A percentile compares a stretch with the other conserved stretches of the same genome.
phyloP scores from a whole-genome alignment of 768 basidiomycete species.

The Sporobolomyces roseus region DNA sequence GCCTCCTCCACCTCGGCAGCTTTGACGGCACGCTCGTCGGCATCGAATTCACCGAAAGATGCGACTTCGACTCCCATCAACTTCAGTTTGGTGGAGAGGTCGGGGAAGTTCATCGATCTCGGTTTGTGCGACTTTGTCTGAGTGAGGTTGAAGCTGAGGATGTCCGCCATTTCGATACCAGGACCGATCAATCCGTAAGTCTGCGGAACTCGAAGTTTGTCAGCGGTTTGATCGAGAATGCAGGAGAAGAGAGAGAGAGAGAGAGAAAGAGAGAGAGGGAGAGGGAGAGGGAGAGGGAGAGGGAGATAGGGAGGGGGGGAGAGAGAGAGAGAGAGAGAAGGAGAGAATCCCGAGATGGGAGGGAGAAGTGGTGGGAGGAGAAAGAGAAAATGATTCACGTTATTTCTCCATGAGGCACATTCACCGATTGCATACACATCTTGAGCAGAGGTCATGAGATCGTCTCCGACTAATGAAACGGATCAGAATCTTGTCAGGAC shows the following conservation, averaged over 20 bases:
- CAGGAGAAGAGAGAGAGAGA: no score
- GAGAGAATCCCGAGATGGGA: background rate
- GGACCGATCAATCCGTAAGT: no score
- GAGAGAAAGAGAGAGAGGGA: no score
- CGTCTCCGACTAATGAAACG: constrained; percentile 60
- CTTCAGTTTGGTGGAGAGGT: constrained; percentile 68
- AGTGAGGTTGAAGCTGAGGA: constrained; percentile 66
- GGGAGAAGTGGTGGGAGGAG: no score
- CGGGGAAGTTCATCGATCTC: constrained; percentile 61
- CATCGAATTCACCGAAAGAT: constrained; percentile 69
- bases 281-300: no score
- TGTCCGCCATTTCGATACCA: constrained; percentile 67
- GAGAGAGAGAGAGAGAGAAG: no score
- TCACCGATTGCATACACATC: constrained; percentile 72
- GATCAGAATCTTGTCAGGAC: no score
- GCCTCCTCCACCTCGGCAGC: constrained; percentile 17
- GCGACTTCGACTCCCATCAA: constrained; percentile 59
- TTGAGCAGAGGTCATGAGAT: constrained; percentile 58
- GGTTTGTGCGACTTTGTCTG: constrained; percentile 52
- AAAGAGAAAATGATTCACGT: constrained; percentile 58
- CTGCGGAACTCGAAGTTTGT: no score
- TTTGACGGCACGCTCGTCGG: constrained; percentile 53
- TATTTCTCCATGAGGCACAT: constrained; percentile 64
- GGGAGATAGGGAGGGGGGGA: no score
- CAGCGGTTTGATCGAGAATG: no score